phyloP scores from a whole-genome alignment of 306 rosid genomes.

The Glycine soja region DNA sequence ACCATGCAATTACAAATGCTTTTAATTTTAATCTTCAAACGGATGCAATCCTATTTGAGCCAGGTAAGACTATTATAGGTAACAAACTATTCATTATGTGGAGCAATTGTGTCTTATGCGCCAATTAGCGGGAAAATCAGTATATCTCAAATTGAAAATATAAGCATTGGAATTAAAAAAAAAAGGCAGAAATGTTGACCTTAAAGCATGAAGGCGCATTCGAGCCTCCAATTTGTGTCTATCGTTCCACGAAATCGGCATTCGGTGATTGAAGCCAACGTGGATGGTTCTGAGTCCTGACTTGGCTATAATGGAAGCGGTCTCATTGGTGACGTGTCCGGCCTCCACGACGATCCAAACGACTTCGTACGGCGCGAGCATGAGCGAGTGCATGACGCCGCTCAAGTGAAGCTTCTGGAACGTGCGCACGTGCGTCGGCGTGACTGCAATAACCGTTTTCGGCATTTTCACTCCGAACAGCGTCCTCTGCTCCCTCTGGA shows the following conservation, averaged over 20 bases:
- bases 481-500: conserved; percentile 84
- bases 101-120: background rate
- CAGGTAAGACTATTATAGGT: background rate
- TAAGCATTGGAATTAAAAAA: background rate
- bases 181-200: conserved; percentile 51
- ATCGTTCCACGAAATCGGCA: conserved; percentile 85
- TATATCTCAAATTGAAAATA: background rate
- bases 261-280: conserved; percentile 66
- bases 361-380: conserved; percentile 83
- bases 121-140: background rate
- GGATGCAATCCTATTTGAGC: background rate
- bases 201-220: conserved; percentile 88
- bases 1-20: background rate
- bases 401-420: conserved; percentile 93
- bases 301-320: conserved; percentile 72
- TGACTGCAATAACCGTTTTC: conserved; percentile 71
- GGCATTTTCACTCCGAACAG: conserved; percentile 85
- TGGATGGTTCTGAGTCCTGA: conserved; percentile 80
- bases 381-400: conserved; percentile 90
- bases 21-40: background rate
- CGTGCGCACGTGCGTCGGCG: conserved; percentile 86
- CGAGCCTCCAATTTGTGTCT: conserved; percentile 82
- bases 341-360: conserved; percentile 98
- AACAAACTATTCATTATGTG: background rate
- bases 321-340: conserved; percentile 82